Evolutionary conservation across 83 land plant genomes (phyloP), one percentile per base, ranked within the genome.

Genomic region (Picea abies): DNA sequence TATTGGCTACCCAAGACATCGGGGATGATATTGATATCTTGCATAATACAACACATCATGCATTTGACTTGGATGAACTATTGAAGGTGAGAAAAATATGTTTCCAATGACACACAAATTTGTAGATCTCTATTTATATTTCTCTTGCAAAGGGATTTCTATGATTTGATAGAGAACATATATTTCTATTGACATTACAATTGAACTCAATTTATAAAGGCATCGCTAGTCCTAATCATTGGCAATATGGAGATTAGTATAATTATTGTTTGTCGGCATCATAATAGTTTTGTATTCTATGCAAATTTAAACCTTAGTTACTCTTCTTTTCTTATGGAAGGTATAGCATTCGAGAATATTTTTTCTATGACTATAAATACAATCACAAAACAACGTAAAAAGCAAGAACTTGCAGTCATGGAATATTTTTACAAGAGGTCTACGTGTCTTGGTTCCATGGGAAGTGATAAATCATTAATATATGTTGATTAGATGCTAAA

Each of bases 11-110:
- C 25, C 91, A 90, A 80, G 90, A 94, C 10, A 83, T 91, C 64
- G 93, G 95, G 0, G 96, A 96, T 86, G 95, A 89, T 22, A 91
- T 96, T 47, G 86, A 83, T 60, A 90, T 94, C 37, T 82, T 96
- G 72, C 94, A n/a, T n/a, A n/a, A n/a, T n/a, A n/a, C n/a, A n/a
- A n/a, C n/a, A n/a, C n/a, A n/a, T n/a, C n/a, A n/a, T 91, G 19
- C 85, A 60, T 77, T 85, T 94, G 25, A 88, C n/a, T n/a, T n/a
- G 62, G 95, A 96, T 85, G 95, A 87, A 56, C 78, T 96, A 49
- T 80, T 96, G 71, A 94, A 85, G 87, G 98, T 96, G 84, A 84
- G 83, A 23, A 67, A 0, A 65, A 69, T 15, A 25, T 0, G 14
- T 25, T 1, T 11, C 69, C 37, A 71, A 0, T 26, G 10, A 29